Conservation (phyloP, 2,329 filamentous ascomycete genomes). For the Cyclaneusma minus region DNA sequence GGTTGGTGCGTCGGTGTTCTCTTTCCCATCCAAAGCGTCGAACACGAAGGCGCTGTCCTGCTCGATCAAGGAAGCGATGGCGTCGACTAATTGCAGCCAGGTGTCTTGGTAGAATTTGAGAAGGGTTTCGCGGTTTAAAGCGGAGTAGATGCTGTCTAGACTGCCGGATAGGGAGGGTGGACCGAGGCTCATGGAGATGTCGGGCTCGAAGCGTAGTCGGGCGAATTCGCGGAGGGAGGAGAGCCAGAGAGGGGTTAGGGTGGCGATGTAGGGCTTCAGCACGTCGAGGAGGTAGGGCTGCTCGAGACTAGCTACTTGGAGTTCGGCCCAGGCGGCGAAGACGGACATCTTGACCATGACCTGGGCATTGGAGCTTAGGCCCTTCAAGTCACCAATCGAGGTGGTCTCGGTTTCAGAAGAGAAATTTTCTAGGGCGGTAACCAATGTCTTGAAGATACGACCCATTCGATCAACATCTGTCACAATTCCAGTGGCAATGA, state of each 20-base stretch:
- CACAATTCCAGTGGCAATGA: slow-evolving; percentile 93
- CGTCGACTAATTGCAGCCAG: slow-evolving; percentile 92
- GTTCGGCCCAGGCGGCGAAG: slow-evolving; percentile 91
- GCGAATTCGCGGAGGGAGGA: slow-evolving; percentile 89
- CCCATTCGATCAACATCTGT: slow-evolving; percentile 98
- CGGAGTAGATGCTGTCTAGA: slow-evolving; percentile 86
- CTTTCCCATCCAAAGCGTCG: slow-evolving; percentile 83
- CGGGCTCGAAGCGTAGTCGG: slow-evolving; percentile 82
- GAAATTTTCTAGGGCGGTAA: slow-evolving; percentile 84
- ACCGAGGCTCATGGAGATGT: slow-evolving; percentile 82
- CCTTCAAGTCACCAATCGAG: slow-evolving; percentile 82
- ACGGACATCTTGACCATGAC: slow-evolving; percentile 98
- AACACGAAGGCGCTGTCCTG: slow-evolving; percentile 98
- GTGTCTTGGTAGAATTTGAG: slow-evolving; percentile 93
- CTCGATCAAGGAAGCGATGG: slow-evolving; percentile 91
- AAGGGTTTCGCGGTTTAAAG: slow-evolving; percentile 83
- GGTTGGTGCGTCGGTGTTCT: slow-evolving; percentile 25
- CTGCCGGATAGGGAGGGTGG: slow-evolving; percentile 70
- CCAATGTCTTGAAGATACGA: slow-evolving; percentile 83
- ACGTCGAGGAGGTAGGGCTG: slow-evolving; percentile 82
- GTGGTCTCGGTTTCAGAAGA: slow-evolving; percentile 66
- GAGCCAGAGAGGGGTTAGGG: slow-evolving; percentile 83
- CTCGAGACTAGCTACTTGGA: slow-evolving; percentile 88
- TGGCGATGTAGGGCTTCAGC: slow-evolving; percentile 77
- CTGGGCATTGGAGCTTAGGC: slow-evolving; percentile 85